Evolutionary conservation across 2,329 filamentous ascomycete genomes (phyloP).

Genomic region (Alternaria tenuissima): DNA sequence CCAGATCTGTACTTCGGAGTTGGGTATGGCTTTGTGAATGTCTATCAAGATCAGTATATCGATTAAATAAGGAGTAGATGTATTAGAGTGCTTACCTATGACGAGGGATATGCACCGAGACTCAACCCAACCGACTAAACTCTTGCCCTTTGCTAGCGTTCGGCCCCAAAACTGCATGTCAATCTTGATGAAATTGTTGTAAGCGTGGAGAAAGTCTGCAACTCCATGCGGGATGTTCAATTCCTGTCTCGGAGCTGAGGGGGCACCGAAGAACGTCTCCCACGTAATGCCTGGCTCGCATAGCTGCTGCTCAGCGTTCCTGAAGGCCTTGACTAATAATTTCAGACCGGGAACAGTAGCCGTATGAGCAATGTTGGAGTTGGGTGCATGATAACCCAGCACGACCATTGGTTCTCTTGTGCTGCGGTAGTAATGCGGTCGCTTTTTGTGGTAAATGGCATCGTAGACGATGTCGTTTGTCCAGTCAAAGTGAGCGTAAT

Average conservation of each 20-base stretch:
- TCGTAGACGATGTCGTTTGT: slow-evolving; percentile 63
- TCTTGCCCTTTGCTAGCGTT: slow-evolving; percentile 62
- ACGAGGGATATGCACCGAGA: slow-evolving; percentile 66
- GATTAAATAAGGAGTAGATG: no score
- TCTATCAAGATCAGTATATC: slow-evolving; percentile 53
- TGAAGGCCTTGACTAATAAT: slow-evolving; percentile 62
- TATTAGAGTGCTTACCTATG: slow-evolving; percentile 57
- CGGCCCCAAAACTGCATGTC: slow-evolving; percentile 72
- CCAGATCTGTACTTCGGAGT: slow-evolving; percentile 67
- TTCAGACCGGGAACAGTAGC: slow-evolving; percentile 63
- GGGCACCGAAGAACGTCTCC: slow-evolving; percentile 34
- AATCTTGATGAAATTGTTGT: slow-evolving; percentile 66
- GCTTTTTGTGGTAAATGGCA: slow-evolving; percentile 60
- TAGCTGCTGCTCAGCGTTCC: slow-evolving; percentile 56
- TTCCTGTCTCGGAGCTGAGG: background rate
- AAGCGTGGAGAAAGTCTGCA: slow-evolving; percentile 60
- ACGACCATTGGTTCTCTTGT: slow-evolving; percentile 69
- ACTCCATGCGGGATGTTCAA: slow-evolving; percentile 9
- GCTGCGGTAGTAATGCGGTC: slow-evolving; percentile 61
- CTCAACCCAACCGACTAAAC: slow-evolving; percentile 70
- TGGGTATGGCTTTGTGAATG: slow-evolving; percentile 62
- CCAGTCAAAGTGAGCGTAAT: slow-evolving; percentile 71
- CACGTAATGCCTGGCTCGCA: slow-evolving; percentile 36
- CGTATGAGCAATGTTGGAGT: slow-evolving; percentile 66
- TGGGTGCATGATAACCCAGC: slow-evolving; percentile 68